phyloP scores from a whole-genome alignment of 805 yeast genomes.

The Yamadazyma kitorensis region DNA sequence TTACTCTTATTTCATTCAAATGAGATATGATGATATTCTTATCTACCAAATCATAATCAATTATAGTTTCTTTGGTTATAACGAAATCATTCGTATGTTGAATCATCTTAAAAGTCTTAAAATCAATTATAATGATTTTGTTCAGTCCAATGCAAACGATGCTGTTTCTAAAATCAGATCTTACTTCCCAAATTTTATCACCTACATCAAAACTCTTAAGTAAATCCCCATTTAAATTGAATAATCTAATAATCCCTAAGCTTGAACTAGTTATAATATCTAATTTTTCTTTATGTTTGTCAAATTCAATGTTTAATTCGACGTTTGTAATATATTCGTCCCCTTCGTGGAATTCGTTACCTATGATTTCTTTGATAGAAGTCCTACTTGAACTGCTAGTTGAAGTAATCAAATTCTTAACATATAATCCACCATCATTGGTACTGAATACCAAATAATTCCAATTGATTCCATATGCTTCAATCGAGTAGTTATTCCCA shows the following conservation, averaged over 20 bases:
- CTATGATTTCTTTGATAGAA: constrained; percentile 18
- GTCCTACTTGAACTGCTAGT: constrained; percentile 25
- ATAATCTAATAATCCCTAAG: constrained; percentile 22
- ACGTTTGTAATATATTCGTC: constrained; percentile 13
- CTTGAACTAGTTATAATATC: constrained; percentile 27
- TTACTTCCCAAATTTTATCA: constrained; percentile 15
- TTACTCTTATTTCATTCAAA: constrained; percentile 19
- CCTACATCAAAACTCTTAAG: constrained; percentile 10
- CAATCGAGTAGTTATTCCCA: constrained; percentile 18
- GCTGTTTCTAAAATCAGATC: constrained; percentile 25
- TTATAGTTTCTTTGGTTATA: too few species aligned
- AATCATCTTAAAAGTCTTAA: constrained; percentile 6
- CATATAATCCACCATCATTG: constrained; percentile 24
- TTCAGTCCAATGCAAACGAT: constrained; percentile 20
- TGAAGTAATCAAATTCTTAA: constrained; percentile 33
- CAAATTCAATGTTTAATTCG: constrained; percentile 19
- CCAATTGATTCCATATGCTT: constrained; percentile 24
- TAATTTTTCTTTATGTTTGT: constrained; percentile 19
- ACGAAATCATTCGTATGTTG: neutral
- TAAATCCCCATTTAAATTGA: constrained; percentile 24
- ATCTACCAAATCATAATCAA: constrained; percentile 32
- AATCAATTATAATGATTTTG: constrained; percentile 19
- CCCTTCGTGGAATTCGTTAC: constrained; percentile 4
- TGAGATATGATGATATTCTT: constrained; percentile 24
- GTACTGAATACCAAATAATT: constrained; percentile 29